These are phyloP conservation scores for Xerocomellus intermedius DNA, from an alignment of 768 basidiomycete species.

Conservation along the genomic window DNA sequence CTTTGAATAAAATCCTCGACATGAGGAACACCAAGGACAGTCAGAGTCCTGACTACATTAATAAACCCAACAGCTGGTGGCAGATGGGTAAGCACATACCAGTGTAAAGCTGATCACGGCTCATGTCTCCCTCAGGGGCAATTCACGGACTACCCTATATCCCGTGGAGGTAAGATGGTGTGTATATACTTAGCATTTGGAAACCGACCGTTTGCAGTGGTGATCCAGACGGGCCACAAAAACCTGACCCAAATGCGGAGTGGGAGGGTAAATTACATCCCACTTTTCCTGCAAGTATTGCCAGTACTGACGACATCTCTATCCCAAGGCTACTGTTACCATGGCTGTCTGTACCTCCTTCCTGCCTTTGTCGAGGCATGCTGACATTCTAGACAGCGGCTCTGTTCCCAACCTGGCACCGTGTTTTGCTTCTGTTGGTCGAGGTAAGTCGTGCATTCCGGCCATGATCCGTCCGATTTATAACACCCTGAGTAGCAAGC, in stretches of 20 bases:
- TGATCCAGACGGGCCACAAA: conserved; percentile 13
- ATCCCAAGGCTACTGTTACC: conserved; percentile 20
- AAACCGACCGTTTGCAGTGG: conserved; percentile 10
- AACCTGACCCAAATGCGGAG: background rate
- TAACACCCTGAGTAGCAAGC: conserved; percentile 11
- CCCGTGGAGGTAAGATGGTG: conserved; percentile 7
- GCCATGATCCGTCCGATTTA: too few species aligned
- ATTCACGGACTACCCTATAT: conserved; percentile 21
- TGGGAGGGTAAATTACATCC: conserved; percentile 6
- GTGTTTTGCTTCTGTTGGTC: conserved; percentile 10
- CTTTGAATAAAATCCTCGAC: conserved; percentile 1
- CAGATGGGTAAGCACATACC: conserved; percentile 11
- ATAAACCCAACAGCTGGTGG: conserved; percentile 23
- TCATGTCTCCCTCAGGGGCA: conserved; percentile 2
- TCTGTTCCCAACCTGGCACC: conserved; percentile 24
- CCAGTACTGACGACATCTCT: conserved; percentile 1
- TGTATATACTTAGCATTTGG: too few species aligned
- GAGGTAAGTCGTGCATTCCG: conserved; percentile 4
- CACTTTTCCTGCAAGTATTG: background rate
- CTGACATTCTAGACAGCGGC: conserved; percentile 16
- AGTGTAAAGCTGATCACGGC: background rate
- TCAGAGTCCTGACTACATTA: conserved; percentile 1
- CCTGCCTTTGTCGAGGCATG: background rate
- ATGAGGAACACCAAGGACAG: background rate
- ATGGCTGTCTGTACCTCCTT: conserved; percentile 8